Evolutionary conservation across 441 rosid species (phyloP).

Genomic region (Populus hybrid): DNA sequence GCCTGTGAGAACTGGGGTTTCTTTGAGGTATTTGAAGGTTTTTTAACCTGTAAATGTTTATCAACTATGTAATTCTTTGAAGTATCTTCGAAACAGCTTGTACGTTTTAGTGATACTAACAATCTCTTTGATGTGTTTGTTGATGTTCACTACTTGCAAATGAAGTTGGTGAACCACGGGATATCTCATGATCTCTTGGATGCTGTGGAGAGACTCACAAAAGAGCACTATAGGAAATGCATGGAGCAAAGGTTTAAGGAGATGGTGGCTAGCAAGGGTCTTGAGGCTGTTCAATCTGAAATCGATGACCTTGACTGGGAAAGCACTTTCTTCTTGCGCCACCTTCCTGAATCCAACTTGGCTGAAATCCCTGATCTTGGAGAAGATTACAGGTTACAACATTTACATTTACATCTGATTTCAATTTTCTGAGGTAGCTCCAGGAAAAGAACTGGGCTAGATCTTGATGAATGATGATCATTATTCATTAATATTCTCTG

Average conservation of each 20-base stretch:
- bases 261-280: constrained; percentile 56
- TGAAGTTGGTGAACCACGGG: constrained; percentile 72
- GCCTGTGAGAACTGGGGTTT: constrained; percentile 95
- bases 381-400: constrained; percentile 60
- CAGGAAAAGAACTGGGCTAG: not conserved
- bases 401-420: not conserved
- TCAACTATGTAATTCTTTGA: not conserved
- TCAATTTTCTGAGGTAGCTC: too few relatives aligned
- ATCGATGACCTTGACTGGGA: constrained; percentile 90
- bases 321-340: constrained; percentile 70
- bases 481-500: not conserved
- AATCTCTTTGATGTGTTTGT: not conserved
- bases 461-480: not conserved
- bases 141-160: not conserved
- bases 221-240: constrained; percentile 69
- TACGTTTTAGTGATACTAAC: not conserved
- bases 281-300: constrained; percentile 56
- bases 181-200: constrained; percentile 61
- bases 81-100: not conserved
- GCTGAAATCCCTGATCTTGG: constrained; percentile 65
- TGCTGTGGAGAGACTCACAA: constrained; percentile 69
- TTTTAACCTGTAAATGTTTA: too few relatives aligned
- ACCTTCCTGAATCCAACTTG: constrained; percentile 70
- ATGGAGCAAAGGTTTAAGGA: constrained; percentile 87
- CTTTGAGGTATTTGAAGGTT: constrained; percentile 59